Conservation (phyloP, 805 yeast species). For the Isabelozyma pseudorhagii region DNA sequence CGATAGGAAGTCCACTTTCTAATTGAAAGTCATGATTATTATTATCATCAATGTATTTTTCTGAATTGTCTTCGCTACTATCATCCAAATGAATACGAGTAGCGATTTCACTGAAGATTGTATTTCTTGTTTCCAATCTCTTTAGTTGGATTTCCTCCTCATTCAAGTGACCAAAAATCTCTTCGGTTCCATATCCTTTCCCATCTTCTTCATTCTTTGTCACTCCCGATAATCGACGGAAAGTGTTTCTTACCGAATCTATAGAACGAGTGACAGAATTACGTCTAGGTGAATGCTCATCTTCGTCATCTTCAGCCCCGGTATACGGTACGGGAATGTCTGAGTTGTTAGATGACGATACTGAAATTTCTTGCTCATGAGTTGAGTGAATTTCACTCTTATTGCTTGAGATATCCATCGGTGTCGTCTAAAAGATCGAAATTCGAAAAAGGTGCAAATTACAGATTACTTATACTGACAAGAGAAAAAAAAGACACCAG, state of each 20-base stretch:
- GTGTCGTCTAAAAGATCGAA: too few relatives aligned
- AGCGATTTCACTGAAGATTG: slow-evolving; percentile 24
- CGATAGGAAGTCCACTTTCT: slow-evolving; percentile 16
- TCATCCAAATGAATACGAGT: slow-evolving; percentile 1
- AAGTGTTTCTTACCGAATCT: slow-evolving; percentile 1
- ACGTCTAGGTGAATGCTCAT: neutral
- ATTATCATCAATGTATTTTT: neutral
- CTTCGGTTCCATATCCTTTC: slow-evolving; percentile 18
- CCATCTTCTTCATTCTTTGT: slow-evolving; percentile 1
- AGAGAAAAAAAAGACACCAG: too few relatives aligned
- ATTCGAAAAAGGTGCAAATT: too few relatives aligned
- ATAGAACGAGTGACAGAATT: neutral
- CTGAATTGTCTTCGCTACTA: neutral
- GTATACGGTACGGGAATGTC: slow-evolving; percentile 12
- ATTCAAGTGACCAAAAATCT: slow-evolving; percentile 30
- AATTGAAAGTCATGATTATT: slow-evolving; percentile 4
- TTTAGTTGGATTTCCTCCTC: slow-evolving; percentile 25
- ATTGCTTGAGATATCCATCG: neutral
- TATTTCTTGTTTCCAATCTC: slow-evolving; percentile 28
- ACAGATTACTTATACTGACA: too few relatives aligned
- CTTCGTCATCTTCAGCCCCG: neutral
- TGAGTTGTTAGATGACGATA: slow-evolving; percentile 11
- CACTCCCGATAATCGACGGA: neutral
- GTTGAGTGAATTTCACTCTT: neutral
- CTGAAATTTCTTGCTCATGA: neutral